phyloP scores from a whole-genome alignment of 768 basidiomycete species.

The Phanerodontia chrysosporium region DNA sequence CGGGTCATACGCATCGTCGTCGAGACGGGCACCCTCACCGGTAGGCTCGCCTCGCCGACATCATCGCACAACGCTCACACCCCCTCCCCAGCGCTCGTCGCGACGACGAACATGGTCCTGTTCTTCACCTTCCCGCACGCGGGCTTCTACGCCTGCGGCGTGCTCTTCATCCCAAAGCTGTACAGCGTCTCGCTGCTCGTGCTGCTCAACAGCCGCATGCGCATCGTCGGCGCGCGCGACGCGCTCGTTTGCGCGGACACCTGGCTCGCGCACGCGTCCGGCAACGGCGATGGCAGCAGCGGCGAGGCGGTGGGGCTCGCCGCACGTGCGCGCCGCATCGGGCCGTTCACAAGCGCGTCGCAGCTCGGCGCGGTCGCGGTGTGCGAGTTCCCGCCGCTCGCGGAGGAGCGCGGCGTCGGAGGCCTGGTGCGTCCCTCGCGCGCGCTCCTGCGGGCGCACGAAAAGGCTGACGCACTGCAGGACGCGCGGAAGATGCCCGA shows the following conservation, averaged over 20 bases:
- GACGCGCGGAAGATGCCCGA: too few species aligned
- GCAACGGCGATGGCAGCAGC: too few species aligned
- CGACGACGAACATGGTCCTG: not conserved
- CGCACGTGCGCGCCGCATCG: not conserved
- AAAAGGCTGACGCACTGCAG: too few species aligned
- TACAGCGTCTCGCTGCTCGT: conserved; percentile 1
- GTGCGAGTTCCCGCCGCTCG: not conserved
- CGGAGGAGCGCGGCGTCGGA: too few species aligned
- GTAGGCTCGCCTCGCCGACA: not conserved
- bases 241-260: not conserved
- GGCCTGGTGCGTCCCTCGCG: too few species aligned
- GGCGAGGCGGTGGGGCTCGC: too few species aligned
- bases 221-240: not conserved
- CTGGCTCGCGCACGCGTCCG: not conserved
- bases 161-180: not conserved
- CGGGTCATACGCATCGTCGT: not conserved
- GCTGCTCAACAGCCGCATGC: conserved; percentile 4
- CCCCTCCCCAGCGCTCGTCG: not conserved
- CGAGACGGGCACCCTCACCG: conserved; percentile 1
- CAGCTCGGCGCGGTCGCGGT: not conserved
- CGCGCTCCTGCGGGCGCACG: too few species aligned
- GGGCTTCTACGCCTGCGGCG: not conserved
- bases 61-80: not conserved
- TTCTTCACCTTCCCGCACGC: not conserved
- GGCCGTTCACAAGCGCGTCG: not conserved